Conservation (phyloP, 495 filamentous ascomycete genomes). For the Talaromyces nanjingensis region DNA sequence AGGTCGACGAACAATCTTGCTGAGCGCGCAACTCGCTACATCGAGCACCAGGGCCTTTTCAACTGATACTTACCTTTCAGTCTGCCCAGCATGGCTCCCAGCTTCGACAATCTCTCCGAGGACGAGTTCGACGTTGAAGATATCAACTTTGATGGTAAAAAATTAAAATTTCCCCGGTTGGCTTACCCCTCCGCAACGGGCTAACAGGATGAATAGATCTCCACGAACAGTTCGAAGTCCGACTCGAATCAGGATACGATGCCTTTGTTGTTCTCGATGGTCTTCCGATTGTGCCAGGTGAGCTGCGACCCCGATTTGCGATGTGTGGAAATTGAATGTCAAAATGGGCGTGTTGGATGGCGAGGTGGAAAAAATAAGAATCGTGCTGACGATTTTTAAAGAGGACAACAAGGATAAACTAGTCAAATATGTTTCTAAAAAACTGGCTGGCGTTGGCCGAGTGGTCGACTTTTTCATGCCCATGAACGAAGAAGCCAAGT, state of each 20-base stretch:
- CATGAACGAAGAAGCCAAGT: constrained; percentile 69
- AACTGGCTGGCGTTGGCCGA: constrained; percentile 75
- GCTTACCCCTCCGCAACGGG: constrained; percentile 15
- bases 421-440: constrained; percentile 88
- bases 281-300: constrained; percentile 74
- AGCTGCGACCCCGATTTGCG: constrained; percentile 32
- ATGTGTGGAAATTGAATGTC: not conserved
- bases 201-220: constrained; percentile 54
- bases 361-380: not conserved
- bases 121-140: constrained; percentile 82
- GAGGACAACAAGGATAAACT: constrained; percentile 84
- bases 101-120: constrained; percentile 63
- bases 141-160: constrained; percentile 77
- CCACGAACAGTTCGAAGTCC: constrained; percentile 85
- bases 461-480: constrained; percentile 92
- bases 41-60: constrained; percentile 3
- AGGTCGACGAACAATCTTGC: constrained; percentile 3
- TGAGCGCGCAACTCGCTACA: constrained; percentile 2
- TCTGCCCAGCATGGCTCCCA: constrained; percentile 58
- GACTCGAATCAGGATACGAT: constrained; percentile 90
- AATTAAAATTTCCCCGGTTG: constrained; percentile 13
- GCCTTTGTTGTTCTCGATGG: constrained; percentile 94
- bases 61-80: not conserved
- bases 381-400: constrained; percentile 11
- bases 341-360: not conserved